Conservation (phyloP, 495 filamentous ascomycete genomes). For the Aspergillus panamensis region DNA sequence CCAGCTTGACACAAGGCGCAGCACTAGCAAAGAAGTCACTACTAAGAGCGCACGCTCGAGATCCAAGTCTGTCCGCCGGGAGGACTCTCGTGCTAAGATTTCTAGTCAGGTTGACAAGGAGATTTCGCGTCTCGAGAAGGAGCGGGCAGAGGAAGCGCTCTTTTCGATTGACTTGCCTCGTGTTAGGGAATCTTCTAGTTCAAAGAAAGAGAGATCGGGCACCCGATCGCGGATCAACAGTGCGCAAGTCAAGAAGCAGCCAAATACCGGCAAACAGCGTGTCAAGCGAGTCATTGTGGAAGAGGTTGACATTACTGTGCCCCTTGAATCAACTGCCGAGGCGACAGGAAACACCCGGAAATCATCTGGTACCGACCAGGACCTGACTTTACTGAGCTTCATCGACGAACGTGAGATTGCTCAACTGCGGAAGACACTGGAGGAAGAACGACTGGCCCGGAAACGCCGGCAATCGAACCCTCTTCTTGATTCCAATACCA, state of each 20-base stretch:
- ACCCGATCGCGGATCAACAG: slow-evolving; percentile 15
- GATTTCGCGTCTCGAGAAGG: slow-evolving; percentile 40
- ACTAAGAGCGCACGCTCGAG: slow-evolving; percentile 35
- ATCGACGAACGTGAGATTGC: slow-evolving; percentile 49
- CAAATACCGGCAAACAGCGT: slow-evolving; percentile 45
- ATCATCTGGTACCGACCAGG: slow-evolving; percentile 28
- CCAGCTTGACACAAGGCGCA: slow-evolving; percentile 35
- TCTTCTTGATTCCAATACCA: slow-evolving; percentile 29
- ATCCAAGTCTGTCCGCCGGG: slow-evolving; percentile 28
- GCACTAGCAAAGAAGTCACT: slow-evolving; percentile 35
- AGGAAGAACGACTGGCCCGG: slow-evolving; percentile 47
- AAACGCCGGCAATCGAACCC: slow-evolving; percentile 41
- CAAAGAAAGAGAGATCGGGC: slow-evolving; percentile 24
- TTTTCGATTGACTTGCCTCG: slow-evolving; percentile 41
- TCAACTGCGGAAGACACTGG: slow-evolving; percentile 46
- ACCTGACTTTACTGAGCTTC: slow-evolving; percentile 47
- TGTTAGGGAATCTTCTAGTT: slow-evolving; percentile 22
- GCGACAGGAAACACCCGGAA: slow-evolving; percentile 34
- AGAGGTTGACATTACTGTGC: slow-evolving; percentile 34
- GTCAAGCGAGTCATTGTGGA: slow-evolving; percentile 45
- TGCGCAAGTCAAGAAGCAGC: slow-evolving; percentile 29
- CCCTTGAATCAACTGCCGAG: slow-evolving; percentile 31
- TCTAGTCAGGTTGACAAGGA: slow-evolving; percentile 44
- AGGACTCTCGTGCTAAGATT: slow-evolving; percentile 34
- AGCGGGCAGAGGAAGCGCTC: slow-evolving; percentile 45